Percentiles rank a stretch among this genome's conserved stretches.
Conservation (phyloP, 805 yeast genomes). For the Lipomyces yamanashiensis region DNA sequence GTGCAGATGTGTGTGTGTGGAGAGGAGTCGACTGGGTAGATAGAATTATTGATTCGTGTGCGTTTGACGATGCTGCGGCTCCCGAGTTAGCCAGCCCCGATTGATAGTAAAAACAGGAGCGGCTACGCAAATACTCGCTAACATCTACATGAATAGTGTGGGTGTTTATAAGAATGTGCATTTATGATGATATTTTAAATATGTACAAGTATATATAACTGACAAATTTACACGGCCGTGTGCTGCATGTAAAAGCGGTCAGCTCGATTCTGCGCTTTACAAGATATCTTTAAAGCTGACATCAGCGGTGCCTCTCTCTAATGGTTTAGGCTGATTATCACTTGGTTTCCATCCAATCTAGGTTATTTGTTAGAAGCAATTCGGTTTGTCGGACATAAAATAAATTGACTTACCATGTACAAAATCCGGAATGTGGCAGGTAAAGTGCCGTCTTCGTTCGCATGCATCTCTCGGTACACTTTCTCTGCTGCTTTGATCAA, state of each 20-base stretch:
- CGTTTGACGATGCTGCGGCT: slow-evolving; percentile 14
- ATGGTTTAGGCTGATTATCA: slow-evolving; percentile 69
- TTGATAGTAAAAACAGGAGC: not conserved
- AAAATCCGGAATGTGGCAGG: slow-evolving; percentile 82
- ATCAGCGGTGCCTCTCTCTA: slow-evolving; percentile 72
- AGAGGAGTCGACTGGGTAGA: not conserved
- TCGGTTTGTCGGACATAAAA: not conserved
- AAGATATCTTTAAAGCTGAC: slow-evolving; percentile 69
- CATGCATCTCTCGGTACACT: slow-evolving; percentile 71
- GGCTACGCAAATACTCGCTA: not conserved
- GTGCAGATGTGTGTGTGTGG: not conserved
- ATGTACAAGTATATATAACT: not conserved
- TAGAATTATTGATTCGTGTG: slow-evolving; percentile 1
- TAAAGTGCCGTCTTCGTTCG: slow-evolving; percentile 55
- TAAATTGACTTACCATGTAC: slow-evolving; percentile 54
- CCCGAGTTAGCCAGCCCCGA: slow-evolving; percentile 11
- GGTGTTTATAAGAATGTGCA: not conserved
- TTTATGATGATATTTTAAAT: not conserved
- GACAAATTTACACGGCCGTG: not conserved
- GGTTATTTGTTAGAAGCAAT: not conserved
- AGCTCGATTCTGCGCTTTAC: slow-evolving; percentile 5
- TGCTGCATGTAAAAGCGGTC: not conserved
- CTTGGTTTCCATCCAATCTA: slow-evolving; percentile 83
- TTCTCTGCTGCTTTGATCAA: slow-evolving; percentile 75
- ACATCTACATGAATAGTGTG: too few species aligned